Base-by-base conservation (phyloP, 2,329 filamentous ascomycete genomes). In the Aspergillus eucalypticola region DNA sequence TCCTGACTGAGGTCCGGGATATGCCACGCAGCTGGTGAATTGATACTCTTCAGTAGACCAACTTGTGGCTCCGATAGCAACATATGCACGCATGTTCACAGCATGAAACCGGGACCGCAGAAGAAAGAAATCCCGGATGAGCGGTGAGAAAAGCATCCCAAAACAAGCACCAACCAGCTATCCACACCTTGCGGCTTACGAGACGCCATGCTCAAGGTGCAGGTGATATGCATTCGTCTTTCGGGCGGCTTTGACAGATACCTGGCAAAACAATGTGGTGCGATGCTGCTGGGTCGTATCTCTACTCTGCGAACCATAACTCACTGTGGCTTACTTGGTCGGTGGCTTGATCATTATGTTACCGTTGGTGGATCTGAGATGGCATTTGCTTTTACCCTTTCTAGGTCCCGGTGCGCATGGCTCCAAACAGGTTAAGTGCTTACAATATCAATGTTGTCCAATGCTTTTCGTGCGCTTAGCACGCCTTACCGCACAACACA, bases 181-280 rank as follows among this genome's bases (percentile, higher is more conserved):
- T 46, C 11, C 53, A 46, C n/a, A 32, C 27, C 41, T 35, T 55
- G 41, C 53, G 39, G 42, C 39, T 46, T 27, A 35, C 23, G 23
- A 59, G 51, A 39, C 50, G 35, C 25, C 32, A 60, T 53, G 27
- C 50, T 38, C 52, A 48, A 10, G 38, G 44, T 29, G 51, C 44
- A 51, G 46, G 21, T 59, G 53, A 46, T 35, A n/a, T 27, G 25
- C 39, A n/a, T 39, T 50, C 48, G 17, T 21, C 23, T 54, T 44
- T 25, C 23, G 57, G 23, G 23, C 54, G 54, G 58, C 50, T 54
- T 41, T 54, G 54, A 60, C 38, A 62, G 53, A 55, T 59, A 61
- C 39, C n/a, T 46, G 29, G 23, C 39, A 25, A 41, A 56, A 38
- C 39, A 35, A 19, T 13, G 39, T 39, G 29, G 38, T n/a, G 23